Evolutionary conservation across 2,329 filamentous ascomycete species (phyloP).

Genomic region (Amylocarpus encephaloides): DNA sequence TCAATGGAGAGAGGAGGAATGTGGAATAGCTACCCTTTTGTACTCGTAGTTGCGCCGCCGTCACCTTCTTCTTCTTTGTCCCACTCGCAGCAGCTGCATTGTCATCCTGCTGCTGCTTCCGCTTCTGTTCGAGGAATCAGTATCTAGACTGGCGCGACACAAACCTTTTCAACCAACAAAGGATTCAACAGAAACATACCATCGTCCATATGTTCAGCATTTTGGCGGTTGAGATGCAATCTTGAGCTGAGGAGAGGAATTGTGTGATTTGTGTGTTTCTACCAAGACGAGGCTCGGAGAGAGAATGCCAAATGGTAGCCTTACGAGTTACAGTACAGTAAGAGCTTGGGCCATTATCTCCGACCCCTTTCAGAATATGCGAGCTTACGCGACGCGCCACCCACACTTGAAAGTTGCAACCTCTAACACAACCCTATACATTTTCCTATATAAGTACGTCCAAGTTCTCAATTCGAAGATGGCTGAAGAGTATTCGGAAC

Average conservation of each 20-base stretch:
- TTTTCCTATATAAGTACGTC: too few relatives aligned
- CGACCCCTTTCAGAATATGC: too few relatives aligned
- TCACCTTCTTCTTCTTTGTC: constrained; percentile 97
- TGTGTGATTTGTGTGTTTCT: not conserved
- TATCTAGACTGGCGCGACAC: constrained; percentile 6
- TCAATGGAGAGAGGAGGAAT: not conserved
- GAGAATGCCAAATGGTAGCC: not conserved
- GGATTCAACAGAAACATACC: constrained; percentile 48
- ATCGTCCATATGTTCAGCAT: constrained; percentile 99
- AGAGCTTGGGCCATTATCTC: too few relatives aligned
- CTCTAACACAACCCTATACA: too few relatives aligned
- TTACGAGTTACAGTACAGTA: too few relatives aligned
- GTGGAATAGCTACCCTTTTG: constrained; percentile 68
- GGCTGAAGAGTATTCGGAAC: too few relatives aligned
- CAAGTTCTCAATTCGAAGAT: too few relatives aligned
- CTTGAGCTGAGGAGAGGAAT: not conserved
- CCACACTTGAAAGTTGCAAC: too few relatives aligned
- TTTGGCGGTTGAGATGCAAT: constrained; percentile 36
- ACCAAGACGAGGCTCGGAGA: not conserved
- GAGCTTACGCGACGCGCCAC: too few relatives aligned
- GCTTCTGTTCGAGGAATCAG: constrained; percentile 55
- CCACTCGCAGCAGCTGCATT: constrained; percentile 67
- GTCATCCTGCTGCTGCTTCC: constrained; percentile 92
- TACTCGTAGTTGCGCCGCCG: constrained; percentile 86
- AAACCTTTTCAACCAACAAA: not conserved